Evolutionary conservation across 192 early-diverging fungal species (phyloP).

Genomic region (Haplosporangium gracile): DNA sequence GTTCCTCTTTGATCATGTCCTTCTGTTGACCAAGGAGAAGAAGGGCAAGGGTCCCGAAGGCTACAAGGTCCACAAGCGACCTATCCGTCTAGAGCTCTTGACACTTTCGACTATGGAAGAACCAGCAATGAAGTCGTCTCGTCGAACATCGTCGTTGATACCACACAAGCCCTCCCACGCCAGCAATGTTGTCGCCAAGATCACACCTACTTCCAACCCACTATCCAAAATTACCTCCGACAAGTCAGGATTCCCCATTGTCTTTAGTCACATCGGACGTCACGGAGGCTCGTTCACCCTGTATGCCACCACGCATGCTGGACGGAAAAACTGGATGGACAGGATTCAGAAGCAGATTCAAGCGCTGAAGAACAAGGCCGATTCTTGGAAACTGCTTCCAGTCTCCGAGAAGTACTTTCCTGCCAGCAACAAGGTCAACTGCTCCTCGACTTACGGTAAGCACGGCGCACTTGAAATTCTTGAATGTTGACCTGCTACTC

Average conservation of each 20-base stretch:
- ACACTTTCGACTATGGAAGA: slow-evolving; percentile 72
- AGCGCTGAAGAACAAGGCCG: slow-evolving; percentile 55
- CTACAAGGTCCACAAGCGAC: slow-evolving; percentile 75
- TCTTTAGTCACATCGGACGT: slow-evolving; percentile 80
- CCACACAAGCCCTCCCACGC: slow-evolving; percentile 42
- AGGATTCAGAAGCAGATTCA: slow-evolving; percentile 77
- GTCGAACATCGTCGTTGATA: slow-evolving; percentile 50
- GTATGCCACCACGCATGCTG: slow-evolving; percentile 79
- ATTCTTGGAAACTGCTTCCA: slow-evolving; percentile 68
- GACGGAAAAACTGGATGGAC: slow-evolving; percentile 87
- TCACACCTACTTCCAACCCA: slow-evolving; percentile 34
- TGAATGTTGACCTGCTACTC: neutral
- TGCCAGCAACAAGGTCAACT: slow-evolving; percentile 69
- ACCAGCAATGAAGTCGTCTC: slow-evolving; percentile 15
- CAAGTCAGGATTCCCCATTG: slow-evolving; percentile 79
- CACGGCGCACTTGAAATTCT: neutral
- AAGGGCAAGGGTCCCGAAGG: slow-evolving; percentile 69
- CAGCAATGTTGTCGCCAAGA: slow-evolving; percentile 44
- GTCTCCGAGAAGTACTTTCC: slow-evolving; percentile 68
- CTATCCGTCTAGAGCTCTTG: slow-evolving; percentile 87
- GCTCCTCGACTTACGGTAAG: slow-evolving; percentile 65
- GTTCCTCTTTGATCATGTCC: slow-evolving; percentile 89
- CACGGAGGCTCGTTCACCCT: slow-evolving; percentile 78
- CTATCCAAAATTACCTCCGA: slow-evolving; percentile 56
- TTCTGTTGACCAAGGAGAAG: slow-evolving; percentile 82